phyloP scores from a whole-genome alignment of 768 basidiomycete genomes.

The Collybia sordida region DNA sequence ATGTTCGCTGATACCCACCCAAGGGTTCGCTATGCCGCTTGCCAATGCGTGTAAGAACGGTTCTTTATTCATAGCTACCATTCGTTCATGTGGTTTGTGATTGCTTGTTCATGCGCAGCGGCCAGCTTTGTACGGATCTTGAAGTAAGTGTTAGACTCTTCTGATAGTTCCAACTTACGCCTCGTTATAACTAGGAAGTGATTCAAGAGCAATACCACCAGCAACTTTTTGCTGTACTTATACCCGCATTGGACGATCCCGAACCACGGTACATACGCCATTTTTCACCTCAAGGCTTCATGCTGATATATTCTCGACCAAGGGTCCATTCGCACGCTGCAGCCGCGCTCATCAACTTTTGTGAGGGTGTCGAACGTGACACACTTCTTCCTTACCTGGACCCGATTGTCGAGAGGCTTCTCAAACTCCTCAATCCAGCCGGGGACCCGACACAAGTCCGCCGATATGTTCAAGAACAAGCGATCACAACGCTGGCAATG shows the following conservation, averaged over 20 bases:
- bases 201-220: conserved; percentile 73
- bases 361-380: conserved; percentile 78
- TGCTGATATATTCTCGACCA: not conserved
- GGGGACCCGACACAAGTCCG: conserved; percentile 39
- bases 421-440: conserved; percentile 62
- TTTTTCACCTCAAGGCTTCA: not conserved
- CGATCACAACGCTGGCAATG: conserved; percentile 86
- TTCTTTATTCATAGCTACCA: not conserved
- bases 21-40: conserved; percentile 72
- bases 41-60: conserved; percentile 77
- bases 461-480: conserved; percentile 85
- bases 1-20: conserved; percentile 82
- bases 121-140: conserved; percentile 87
- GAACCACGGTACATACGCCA: conserved; percentile 56
- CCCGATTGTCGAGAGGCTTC: conserved; percentile 69
- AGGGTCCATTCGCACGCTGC: conserved; percentile 89
- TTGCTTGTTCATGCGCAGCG: conserved; percentile 41
- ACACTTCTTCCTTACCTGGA: conserved; percentile 78
- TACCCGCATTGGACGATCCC: conserved; percentile 72
- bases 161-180: not conserved
- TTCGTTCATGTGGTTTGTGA: conserved; percentile 1
- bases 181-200: conserved; percentile 51
- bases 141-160: conserved; percentile 47
- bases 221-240: conserved; percentile 67
- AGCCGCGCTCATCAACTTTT: conserved; percentile 88